phyloP scores from a whole-genome alignment of 495 filamentous ascomycete species.

The Penicillium cataractarum region DNA sequence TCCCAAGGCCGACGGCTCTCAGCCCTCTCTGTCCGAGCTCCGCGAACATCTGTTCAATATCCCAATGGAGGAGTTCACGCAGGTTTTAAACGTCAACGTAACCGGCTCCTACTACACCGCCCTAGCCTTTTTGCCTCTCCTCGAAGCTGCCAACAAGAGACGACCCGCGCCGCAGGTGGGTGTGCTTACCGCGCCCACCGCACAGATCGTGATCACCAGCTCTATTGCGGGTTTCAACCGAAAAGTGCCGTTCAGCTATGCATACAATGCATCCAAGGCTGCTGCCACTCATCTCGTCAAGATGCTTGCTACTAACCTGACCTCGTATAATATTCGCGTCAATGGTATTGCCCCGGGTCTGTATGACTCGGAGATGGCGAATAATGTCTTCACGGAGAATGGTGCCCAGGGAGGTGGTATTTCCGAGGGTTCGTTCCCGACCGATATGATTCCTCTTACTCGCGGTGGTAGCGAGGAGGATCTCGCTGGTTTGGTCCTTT shows the following conservation, averaged over 20 bases:
- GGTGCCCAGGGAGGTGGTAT: conserved; percentile 26
- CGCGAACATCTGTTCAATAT: conserved; percentile 53
- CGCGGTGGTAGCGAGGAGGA: conserved; percentile 61
- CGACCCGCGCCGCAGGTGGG: conserved; percentile 35
- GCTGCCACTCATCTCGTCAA: conserved; percentile 67
- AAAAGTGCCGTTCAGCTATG: conserved; percentile 56
- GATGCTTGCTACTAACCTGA: conserved; percentile 55
- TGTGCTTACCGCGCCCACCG: conserved; percentile 51
- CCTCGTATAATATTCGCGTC: conserved; percentile 60
- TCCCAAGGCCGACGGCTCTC: conserved; percentile 32
- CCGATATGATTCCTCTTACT: conserved; percentile 53
- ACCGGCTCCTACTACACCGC: conserved; percentile 64
- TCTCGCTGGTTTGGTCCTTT: conserved; percentile 65
- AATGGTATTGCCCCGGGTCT: conserved; percentile 71
- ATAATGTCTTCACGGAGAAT: conserved; percentile 26
- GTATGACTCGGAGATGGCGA: conserved; percentile 67
- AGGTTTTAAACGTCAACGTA: conserved; percentile 62
- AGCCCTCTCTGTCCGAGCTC: conserved; percentile 52
- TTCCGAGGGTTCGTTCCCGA: conserved; percentile 47
- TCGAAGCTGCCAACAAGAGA: conserved; percentile 63
- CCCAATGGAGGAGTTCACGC: conserved; percentile 59
- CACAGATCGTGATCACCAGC: conserved; percentile 67
- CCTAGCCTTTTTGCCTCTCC: conserved; percentile 64
- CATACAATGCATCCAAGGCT: conserved; percentile 68
- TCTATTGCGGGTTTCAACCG: conserved; percentile 65